Base-by-base conservation (phyloP, 164 flowering plant genomes). In the Nymphaea thermarum region DNA sequence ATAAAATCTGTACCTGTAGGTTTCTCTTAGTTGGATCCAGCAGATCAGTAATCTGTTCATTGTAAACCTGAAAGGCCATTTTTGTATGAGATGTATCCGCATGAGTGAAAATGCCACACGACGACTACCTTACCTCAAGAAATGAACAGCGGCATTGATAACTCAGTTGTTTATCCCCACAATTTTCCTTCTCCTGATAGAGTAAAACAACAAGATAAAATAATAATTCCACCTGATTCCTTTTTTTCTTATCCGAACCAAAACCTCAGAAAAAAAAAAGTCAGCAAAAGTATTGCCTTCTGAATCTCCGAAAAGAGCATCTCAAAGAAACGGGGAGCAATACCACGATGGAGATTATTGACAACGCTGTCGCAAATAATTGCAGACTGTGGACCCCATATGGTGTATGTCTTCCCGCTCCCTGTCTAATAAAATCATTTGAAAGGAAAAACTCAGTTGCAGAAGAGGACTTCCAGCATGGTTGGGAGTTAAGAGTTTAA, bases 381-480 rank as follows among this genome's bases (percentile, higher is more conserved):
- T 63, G 98, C 88, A 47, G 93, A 90, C 6, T 86, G 98, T 0
- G 99, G 99, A 60, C 99, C 99, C 99, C 99, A 95, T 90, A 95
- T 81, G 2, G 99, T 92, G 84, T 87, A 90, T n/a, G 98, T 85
- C 76, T 95, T 95, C 43, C 99, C 98, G 67, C 94, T 88, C 63
- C 97, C 99, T 61, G 89, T 87, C 99, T 95, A 43, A 17, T 44
- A 4, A 76, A 6, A 45, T 5, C 53, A 45, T 1, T 45, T 45
- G 7, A 5, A 57, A 74, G 63, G 57, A 69, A 70, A 55, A 25
- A 45, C 42, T 5, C 3, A 7, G 12, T 57, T 5, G 12, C 41
- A 60, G 8, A 16, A 6, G 17, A 17, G 36, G 36, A 25, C 16
- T 15, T 41, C 53, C 44, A 43, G 12, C 59, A 62, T 62, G 36